These are phyloP conservation scores for Aspergillus quadrilineatus DNA, from an alignment of 2,329 filamentous ascomycete genomes.

Conservation along the genomic window DNA sequence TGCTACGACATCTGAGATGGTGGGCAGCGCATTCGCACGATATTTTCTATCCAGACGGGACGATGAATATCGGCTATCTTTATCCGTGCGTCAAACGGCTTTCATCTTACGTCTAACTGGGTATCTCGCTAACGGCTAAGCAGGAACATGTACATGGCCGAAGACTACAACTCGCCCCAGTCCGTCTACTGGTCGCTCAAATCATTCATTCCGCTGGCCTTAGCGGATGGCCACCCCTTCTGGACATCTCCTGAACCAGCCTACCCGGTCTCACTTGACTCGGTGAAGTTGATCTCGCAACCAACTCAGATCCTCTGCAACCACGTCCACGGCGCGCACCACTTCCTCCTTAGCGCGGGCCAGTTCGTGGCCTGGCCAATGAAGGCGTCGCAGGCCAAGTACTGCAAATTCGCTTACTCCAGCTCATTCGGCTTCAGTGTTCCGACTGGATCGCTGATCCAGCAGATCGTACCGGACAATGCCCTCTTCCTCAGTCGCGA, in stretches of 20 bases:
- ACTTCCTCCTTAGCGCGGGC: conserved; percentile 20
- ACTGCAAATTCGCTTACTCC: conserved; percentile 51
- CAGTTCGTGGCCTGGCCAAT: conserved; percentile 20
- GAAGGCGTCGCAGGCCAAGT: conserved; percentile 40
- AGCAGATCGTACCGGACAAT: conserved; percentile 15
- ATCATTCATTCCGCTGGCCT: conserved; percentile 6
- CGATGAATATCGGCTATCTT: conserved; percentile 11
- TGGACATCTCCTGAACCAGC: background rate
- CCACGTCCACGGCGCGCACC: conserved; percentile 13
- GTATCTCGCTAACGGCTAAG: background rate
- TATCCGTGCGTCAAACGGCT: conserved; percentile 5
- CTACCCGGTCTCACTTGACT: background rate
- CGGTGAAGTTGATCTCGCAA: background rate
- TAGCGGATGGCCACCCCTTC: conserved; percentile 6
- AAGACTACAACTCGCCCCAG: conserved; percentile 21
- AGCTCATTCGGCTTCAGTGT: conserved; percentile 49
- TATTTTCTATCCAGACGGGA: conserved; percentile 10
- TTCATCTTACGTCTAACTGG: background rate
- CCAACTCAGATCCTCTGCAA: conserved; percentile 17
- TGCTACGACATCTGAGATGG: conserved; percentile 17
- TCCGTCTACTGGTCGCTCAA: conserved; percentile 20
- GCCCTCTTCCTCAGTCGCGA: conserved; percentile 9
- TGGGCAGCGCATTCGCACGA: conserved; percentile 12
- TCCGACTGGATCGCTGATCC: conserved; percentile 30
- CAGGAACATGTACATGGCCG: conserved; percentile 14